These are phyloP conservation scores for Epichloe baconii DNA, from an alignment of 2,329 filamentous ascomycete genomes.

Conservation along the genomic window DNA sequence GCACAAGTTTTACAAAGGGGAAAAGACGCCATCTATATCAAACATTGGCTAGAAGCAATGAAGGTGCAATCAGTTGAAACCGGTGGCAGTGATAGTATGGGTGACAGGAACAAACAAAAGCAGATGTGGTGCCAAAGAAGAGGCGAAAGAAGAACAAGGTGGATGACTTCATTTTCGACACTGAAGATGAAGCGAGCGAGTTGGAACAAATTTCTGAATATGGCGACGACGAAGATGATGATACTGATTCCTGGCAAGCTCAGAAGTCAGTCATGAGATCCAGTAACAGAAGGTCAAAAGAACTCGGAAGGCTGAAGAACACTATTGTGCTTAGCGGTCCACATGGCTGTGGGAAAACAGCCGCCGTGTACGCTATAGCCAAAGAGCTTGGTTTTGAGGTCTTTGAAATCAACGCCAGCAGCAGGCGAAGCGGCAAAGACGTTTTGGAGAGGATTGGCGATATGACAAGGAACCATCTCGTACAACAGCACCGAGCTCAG, in stretches of 20 bases:
- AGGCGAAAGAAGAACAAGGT: slow-evolving; percentile 62
- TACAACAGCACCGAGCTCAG: slow-evolving; percentile 36
- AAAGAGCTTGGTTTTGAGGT: slow-evolving; percentile 87
- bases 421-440: slow-evolving; percentile 75
- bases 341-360: slow-evolving; percentile 83
- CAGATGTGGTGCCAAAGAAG: slow-evolving; percentile 32
- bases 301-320: slow-evolving; percentile 47
- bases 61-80: slow-evolving; percentile 66
- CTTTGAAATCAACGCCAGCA: slow-evolving; percentile 85
- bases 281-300: slow-evolving; percentile 26
- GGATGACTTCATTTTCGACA: slow-evolving; percentile 68
- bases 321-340: slow-evolving; percentile 81
- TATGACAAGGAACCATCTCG: slow-evolving; percentile 92
- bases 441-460: slow-evolving; percentile 86
- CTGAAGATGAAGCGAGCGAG: slow-evolving; percentile 59
- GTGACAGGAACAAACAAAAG: slow-evolving; percentile 15
- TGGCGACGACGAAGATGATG: slow-evolving; percentile 44
- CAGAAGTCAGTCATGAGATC: slow-evolving; percentile 44
- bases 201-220: slow-evolving; percentile 55
- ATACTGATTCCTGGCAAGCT: slow-evolving; percentile 19
- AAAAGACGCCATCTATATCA: slow-evolving; percentile 55
- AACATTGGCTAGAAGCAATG: slow-evolving; percentile 68
- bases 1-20: slow-evolving; percentile 64
- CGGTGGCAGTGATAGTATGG: slow-evolving; percentile 26
- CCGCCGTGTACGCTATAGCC: slow-evolving; percentile 80